A percentile compares a stretch with the other conserved stretches of the same genome.
Evolutionary conservation across 371 early-diverging fungal species (phyloP).

Genomic region (Paraphysoderma sedebokerense): DNA sequence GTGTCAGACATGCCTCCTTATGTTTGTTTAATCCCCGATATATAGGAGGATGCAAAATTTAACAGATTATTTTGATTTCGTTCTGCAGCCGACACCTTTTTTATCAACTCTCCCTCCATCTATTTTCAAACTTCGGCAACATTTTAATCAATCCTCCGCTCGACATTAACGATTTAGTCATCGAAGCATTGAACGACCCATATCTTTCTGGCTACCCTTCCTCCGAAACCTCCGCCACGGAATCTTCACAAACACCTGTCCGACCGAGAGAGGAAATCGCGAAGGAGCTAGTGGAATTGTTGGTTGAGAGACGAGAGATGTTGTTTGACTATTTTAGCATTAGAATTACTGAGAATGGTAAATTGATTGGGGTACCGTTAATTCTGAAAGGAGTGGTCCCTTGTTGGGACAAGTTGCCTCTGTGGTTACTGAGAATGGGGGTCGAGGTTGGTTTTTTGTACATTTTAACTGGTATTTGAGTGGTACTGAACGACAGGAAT

Average conservation of each 20-base stretch:
- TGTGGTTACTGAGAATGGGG: constrained; percentile 58
- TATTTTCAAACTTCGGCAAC: constrained; percentile 71
- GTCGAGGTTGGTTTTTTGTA: constrained; percentile 35
- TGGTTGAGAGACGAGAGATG: constrained; percentile 35
- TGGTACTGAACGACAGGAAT: not conserved
- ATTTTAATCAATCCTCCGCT: constrained; percentile 40
- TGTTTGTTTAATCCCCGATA: too few species aligned
- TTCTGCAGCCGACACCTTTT: constrained; percentile 61
- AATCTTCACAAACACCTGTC: constrained; percentile 19
- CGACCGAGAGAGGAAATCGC: constrained; percentile 33
- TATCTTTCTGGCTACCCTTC: too few species aligned
- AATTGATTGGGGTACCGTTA: constrained; percentile 52
- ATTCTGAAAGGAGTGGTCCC: constrained; percentile 60
- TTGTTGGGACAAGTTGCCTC: constrained; percentile 59
- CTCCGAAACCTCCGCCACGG: constrained; percentile 12
- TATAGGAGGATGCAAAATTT: not conserved
- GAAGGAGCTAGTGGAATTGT: constrained; percentile 8
- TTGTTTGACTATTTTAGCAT: constrained; percentile 71
- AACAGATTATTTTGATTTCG: not conserved
- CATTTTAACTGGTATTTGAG: not conserved
- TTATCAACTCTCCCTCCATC: constrained; percentile 60
- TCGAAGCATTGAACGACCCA: constrained; percentile 40
- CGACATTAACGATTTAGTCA: constrained; percentile 41
- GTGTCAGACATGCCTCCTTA: too few species aligned
- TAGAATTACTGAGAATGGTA: constrained; percentile 36